Evolutionary conservation across 495 filamentous ascomycete genomes (phyloP), one percentile per base, ranked within the genome.

Genomic region (Podospora conica): DNA sequence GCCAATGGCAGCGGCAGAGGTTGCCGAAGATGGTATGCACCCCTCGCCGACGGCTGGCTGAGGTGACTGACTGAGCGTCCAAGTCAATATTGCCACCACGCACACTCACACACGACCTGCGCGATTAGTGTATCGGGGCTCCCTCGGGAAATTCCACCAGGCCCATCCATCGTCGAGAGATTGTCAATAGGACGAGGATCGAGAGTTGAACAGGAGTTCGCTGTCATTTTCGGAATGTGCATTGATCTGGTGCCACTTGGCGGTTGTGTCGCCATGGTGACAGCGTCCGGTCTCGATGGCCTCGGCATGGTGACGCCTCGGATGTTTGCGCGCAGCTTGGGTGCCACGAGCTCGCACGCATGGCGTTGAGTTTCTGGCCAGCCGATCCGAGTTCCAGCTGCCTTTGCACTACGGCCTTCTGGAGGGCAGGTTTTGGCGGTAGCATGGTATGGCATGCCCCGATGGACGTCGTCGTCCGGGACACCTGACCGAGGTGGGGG

Each of bases 1-100:
- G 25, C 23, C 55, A 23, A 5, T 20, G 21, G 54, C 22, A 22
- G n/a, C 20, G 22, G 53, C 24, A 18, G 21, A 64, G 31, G 28
- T 63, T 63, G 63, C 62, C 62, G 23, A 64, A 64, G 62, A 58
- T 20, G 62, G 62, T 53, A 64, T 64, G 63, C 27, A 64, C 55
- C 63, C 60, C 63, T 55, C 58, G 29, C 11, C 28, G 28, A 58
- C 63, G 28, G 63, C 63, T 63, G 61, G 61, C 61, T 63, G 61
- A 63, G 24, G 58, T 29, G 25, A 29, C 29, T 29, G 9, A 20
- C 12, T 29, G 27, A 18, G 40, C 58, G 11, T 29, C 24, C 58
- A 31, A 10, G 21, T 18, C 21, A 53, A 28, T 63, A 56, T 63
- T 53, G 25, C 54, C 54, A 64, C 61, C 10, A 9, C 60, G 29